These are phyloP conservation scores for Diddensiella transvaalensis DNA, from an alignment of 805 yeast species.

Conservation along the genomic window DNA sequence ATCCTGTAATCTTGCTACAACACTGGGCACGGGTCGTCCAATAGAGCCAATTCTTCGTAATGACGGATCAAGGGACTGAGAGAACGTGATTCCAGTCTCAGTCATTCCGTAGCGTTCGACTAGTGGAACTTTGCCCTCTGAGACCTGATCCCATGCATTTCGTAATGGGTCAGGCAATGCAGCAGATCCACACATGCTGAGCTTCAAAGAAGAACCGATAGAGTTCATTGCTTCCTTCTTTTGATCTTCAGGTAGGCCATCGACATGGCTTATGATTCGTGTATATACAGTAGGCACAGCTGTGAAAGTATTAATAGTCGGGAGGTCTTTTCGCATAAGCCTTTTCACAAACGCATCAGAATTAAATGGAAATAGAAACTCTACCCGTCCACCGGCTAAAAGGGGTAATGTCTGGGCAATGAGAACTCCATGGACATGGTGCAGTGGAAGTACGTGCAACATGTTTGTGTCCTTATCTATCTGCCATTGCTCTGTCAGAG, in stretches of 20 bases:
- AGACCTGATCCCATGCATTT: conserved; percentile 28
- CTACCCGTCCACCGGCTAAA: conserved; percentile 31
- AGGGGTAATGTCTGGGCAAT: conserved; percentile 33
- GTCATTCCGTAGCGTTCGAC: conserved; percentile 37
- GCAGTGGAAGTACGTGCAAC: conserved; percentile 35
- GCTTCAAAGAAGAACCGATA: conserved; percentile 16
- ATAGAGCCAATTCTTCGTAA: conserved; percentile 30
- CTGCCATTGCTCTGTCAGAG: conserved; percentile 33
- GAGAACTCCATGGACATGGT: conserved; percentile 35
- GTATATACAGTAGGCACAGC: conserved; percentile 37
- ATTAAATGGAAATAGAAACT: conserved; percentile 32
- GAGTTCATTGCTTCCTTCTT: conserved; percentile 17
- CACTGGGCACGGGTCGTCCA: conserved; percentile 34
- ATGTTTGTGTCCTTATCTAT: conserved; percentile 26
- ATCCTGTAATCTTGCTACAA: conserved; percentile 29
- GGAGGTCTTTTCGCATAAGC: conserved; percentile 22
- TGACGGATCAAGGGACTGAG: conserved; percentile 29
- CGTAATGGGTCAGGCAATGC: conserved; percentile 34
- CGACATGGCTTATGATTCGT: conserved; percentile 23
- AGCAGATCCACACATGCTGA: conserved; percentile 37
- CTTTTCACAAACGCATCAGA: conserved; percentile 25
- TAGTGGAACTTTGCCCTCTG: conserved; percentile 30
- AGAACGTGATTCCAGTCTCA: conserved; percentile 36
- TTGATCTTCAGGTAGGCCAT: conserved; percentile 18
- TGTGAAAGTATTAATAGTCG: conserved; percentile 31